These are phyloP conservation scores for Penicillium sp. DNA, from an alignment of 2,329 filamentous ascomycete genomes.

Conservation along the genomic window DNA sequence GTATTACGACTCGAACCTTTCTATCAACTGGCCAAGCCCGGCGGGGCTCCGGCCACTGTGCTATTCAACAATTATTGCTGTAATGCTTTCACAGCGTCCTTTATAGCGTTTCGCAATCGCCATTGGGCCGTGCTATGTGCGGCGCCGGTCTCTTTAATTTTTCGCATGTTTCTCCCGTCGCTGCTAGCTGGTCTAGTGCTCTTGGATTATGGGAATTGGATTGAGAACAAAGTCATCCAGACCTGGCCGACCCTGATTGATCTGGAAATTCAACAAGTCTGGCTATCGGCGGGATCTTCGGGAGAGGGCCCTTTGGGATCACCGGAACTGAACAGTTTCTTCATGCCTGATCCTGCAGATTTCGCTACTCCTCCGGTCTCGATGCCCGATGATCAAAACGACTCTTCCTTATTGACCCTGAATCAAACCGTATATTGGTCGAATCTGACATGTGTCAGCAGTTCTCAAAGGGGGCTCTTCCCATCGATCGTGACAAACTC, in stretches of 20 bases:
- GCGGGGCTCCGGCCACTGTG: constrained; percentile 12
- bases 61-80: constrained; percentile 27
- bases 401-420: constrained; percentile 5
- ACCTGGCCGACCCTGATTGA: constrained; percentile 14
- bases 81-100: constrained; percentile 16
- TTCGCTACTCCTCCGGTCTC: constrained; percentile 14
- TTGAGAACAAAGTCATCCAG: constrained; percentile 5
- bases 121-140: constrained; percentile 23
- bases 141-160: constrained; percentile 15
- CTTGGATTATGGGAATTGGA: constrained; percentile 7
- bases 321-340: constrained; percentile 4
- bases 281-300: not conserved
- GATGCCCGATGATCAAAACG: constrained; percentile 10
- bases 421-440: constrained; percentile 23
- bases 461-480: not conserved
- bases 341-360: constrained; percentile 9
- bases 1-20: constrained; percentile 24
- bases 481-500: not conserved
- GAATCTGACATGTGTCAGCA: constrained; percentile 13
- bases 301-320: not conserved
- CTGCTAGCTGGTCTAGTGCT: constrained; percentile 20
- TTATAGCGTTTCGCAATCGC: constrained; percentile 18
- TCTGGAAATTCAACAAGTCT: constrained; percentile 7
- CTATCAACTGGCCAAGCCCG: constrained; percentile 20
- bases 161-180: constrained; percentile 19